Evolutionary conservation across 805 yeast genomes (phyloP).

Genomic region (Kurtzmaniella cleridarum): DNA sequence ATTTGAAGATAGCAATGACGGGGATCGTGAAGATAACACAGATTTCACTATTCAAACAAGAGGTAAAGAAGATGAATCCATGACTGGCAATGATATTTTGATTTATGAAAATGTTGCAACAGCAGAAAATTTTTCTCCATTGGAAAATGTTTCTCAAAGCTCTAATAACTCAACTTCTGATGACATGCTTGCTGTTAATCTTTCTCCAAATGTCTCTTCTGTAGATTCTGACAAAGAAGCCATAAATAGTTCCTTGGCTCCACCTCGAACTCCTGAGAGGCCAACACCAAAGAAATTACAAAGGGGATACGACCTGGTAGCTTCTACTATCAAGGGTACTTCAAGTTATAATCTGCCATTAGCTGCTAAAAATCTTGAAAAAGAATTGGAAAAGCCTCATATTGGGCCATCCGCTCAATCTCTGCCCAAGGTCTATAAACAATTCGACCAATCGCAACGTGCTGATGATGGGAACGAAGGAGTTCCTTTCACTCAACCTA

Average conservation of each 20-base stretch:
- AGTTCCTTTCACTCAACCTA: too few species aligned
- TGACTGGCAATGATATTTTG: background rate
- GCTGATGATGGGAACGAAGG: too few species aligned
- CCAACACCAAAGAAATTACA: too few species aligned
- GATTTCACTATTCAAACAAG: constrained; percentile 13
- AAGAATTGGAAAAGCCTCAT: too few species aligned
- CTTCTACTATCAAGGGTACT: too few species aligned
- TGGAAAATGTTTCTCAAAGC: too few species aligned
- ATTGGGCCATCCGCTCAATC: too few species aligned
- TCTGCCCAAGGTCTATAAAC: too few species aligned
- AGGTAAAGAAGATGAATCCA: background rate
- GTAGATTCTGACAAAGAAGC: background rate
- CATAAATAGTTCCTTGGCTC: constrained; percentile 1
- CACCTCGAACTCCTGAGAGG: background rate
- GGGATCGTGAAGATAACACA: constrained; percentile 34
- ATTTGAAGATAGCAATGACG: constrained; percentile 34
- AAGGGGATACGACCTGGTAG: too few species aligned
- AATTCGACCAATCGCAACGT: too few species aligned
- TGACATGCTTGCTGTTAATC: constrained; percentile 1
- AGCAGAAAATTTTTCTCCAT: background rate
- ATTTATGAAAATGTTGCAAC: background rate
- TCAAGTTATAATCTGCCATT: too few species aligned
- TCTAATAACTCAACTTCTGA: background rate
- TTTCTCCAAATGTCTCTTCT: constrained; percentile 3
- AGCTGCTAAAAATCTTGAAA: too few species aligned